A percentile compares a stretch with the other conserved stretches of the same genome.
phyloP scores from a whole-genome alignment of 257 asterid species.

The Vinca minor region DNA sequence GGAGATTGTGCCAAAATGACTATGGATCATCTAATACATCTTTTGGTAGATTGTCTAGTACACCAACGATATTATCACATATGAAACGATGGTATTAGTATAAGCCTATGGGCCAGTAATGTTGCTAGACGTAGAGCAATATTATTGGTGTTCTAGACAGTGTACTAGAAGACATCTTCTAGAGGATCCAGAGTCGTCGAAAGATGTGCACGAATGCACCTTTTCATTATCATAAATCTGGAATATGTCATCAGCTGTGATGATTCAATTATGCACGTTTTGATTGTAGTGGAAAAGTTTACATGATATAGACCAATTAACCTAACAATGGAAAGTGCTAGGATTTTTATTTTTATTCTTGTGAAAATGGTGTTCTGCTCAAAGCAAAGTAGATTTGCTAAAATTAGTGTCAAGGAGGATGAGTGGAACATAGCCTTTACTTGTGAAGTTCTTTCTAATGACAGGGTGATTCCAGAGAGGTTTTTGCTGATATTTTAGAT shows the following conservation, averaged over 20 bases:
- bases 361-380: not conserved
- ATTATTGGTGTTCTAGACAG: too few relatives aligned
- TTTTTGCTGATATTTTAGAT: constrained; percentile 20
- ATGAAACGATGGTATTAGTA: too few relatives aligned
- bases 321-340: not conserved
- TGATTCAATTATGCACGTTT: not conserved
- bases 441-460: constrained; percentile 9
- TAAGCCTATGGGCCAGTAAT: too few relatives aligned
- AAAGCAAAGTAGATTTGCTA: not conserved
- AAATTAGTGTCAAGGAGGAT: not conserved
- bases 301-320: not conserved
- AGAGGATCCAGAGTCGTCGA: too few relatives aligned
- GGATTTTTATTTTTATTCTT: not conserved
- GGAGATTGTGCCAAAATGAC: too few relatives aligned
- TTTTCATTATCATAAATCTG: not conserved
- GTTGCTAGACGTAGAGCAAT: too few relatives aligned
- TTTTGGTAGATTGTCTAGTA: too few relatives aligned
- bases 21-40: too few relatives aligned
- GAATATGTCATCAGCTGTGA: not conserved
- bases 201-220: too few relatives aligned
- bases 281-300: not conserved
- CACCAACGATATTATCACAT: too few relatives aligned
- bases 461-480: constrained; percentile 24
- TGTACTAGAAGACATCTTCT: too few relatives aligned
- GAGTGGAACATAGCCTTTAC: not conserved